Evolutionary conservation across 2,329 filamentous ascomycete species (phyloP), one percentile per base, ranked within the genome.

Genomic region (Fusarium protoensiforme): DNA sequence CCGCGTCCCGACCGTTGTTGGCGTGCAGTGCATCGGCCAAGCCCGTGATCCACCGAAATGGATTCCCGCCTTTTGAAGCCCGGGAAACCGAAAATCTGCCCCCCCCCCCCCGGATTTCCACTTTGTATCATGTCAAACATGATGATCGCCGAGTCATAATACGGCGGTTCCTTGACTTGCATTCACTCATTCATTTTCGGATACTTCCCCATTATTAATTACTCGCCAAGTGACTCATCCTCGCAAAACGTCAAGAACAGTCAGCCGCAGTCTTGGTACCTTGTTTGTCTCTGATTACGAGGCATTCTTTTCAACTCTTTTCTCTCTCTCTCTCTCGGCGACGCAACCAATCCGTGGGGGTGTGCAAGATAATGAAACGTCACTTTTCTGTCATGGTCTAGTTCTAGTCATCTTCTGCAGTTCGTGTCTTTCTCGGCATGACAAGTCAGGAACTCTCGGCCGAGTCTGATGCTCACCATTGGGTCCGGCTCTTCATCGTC

Each of bases 11-110:
- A 22, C 33, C 71, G 48, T 53, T 61, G 57, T 74, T 73, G 57
- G 62, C 65, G 22, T 27, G 41, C 38, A 39, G 18, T 77, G 75
- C 75, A 76, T 76, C 75, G 75, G 75, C 56, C 75, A 76, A 77
- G 60, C 74, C 74, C 73, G 74, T 67, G 67, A 62, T 70, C 59
- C 59, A 38, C 59, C 33, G n/a, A 39, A 57, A n/a, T n/a, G 16
- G 46, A 46, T 35, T 24, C 27, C 38, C 38, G 29, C 58, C 39
- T 61, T 35, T 66, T 68, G 41, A 18, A 48, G n/a, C 43, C 43
- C 20, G 36, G 3, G 24, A 24, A 18, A 5, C 41, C 48, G 48
- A 65, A 39, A 65, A 39, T 39, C 67, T 71, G 68, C 67, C 62
- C n/a, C n/a, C n/a, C n/a, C n/a, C n/a, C n/a, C n/a, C n/a, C 62